Evolutionary conservation across 2,329 filamentous ascomycete genomes (phyloP).

Genomic region (Aspergillus ochraceus): DNA sequence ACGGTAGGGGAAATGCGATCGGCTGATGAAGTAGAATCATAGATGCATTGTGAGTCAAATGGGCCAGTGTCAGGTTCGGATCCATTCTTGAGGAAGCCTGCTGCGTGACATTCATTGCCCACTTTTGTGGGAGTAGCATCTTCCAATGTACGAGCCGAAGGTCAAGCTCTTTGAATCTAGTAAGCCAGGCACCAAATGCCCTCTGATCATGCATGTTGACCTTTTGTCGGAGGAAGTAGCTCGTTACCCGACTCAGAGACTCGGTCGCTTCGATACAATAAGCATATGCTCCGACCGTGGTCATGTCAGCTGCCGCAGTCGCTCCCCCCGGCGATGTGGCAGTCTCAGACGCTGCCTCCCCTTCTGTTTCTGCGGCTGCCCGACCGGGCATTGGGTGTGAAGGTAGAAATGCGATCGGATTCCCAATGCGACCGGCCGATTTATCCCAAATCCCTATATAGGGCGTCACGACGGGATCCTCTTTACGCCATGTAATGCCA

Average conservation of each 20-base stretch:
- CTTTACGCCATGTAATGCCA: constrained; percentile 44
- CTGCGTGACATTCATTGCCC: constrained; percentile 32
- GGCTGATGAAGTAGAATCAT: constrained; percentile 53
- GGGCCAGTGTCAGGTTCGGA: constrained; percentile 52
- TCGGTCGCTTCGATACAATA: constrained; percentile 52
- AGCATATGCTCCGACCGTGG: constrained; percentile 47
- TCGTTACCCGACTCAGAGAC: constrained; percentile 47
- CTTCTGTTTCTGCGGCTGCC: not conserved
- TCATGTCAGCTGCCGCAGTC: constrained; percentile 36
- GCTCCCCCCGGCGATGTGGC: constrained; percentile 8
- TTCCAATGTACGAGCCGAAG: constrained; percentile 51
- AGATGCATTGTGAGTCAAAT: constrained; percentile 52
- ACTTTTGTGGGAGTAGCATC: constrained; percentile 46
- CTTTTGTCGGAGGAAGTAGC: constrained; percentile 48
- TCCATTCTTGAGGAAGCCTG: constrained; percentile 40
- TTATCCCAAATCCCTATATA: constrained; percentile 51
- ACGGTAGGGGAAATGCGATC: constrained; percentile 46
- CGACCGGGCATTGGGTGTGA: constrained; percentile 11
- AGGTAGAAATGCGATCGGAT: constrained; percentile 41
- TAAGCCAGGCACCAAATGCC: constrained; percentile 47
- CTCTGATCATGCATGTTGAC: constrained; percentile 42
- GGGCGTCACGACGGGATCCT: constrained; percentile 41
- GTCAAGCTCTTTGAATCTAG: constrained; percentile 51
- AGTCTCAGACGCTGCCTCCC: not conserved
- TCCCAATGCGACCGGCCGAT: constrained; percentile 41